phyloP scores from a whole-genome alignment of 352 stramenopile genomes.

The Aphanomyces astaci region DNA sequence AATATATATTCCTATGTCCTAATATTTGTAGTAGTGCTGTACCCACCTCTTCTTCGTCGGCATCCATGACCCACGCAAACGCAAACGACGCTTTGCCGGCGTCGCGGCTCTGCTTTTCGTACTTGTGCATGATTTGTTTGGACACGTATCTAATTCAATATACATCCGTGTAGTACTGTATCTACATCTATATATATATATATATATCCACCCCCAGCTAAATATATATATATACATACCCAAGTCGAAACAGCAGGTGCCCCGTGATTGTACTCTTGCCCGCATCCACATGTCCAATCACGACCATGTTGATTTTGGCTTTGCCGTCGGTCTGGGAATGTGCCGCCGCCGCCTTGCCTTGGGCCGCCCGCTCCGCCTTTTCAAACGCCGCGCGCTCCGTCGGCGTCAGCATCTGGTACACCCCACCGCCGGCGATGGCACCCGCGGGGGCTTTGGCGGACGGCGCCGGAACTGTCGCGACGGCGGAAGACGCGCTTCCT shows the following conservation, averaged over 20 bases:
- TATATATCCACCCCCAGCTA: no score
- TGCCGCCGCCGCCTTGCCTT: slow-evolving; percentile 45
- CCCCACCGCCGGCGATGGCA: slow-evolving; percentile 1
- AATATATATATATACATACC: slow-evolving; percentile 40
- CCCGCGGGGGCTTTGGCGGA: no score
- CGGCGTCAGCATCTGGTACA: slow-evolving; percentile 42
- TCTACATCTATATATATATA: no score
- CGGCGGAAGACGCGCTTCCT: no score
- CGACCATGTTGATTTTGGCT: slow-evolving; percentile 89
- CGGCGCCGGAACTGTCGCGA: no score
- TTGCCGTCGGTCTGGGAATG: slow-evolving; percentile 44
- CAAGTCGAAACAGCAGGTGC: slow-evolving; percentile 88
- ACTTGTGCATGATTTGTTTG: slow-evolving; percentile 86
- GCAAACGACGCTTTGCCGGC: slow-evolving; percentile 93
- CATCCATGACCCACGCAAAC: slow-evolving; percentile 93
- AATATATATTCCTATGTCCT: no score
- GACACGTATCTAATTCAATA: slow-evolving; percentile 36
- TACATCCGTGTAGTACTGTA: neutral
- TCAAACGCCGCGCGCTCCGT: slow-evolving; percentile 60
- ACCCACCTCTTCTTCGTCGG: slow-evolving; percentile 71
- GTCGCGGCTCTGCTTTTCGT: slow-evolving; percentile 84
- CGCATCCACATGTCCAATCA: slow-evolving; percentile 96
- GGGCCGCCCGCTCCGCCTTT: slow-evolving; percentile 57
- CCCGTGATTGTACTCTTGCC: slow-evolving; percentile 97
- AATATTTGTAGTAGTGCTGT: no score